Evolutionary conservation across 1,139 yeast species (phyloP), one percentile per base, ranked within the genome.

Genomic region (Geotrichum fermentans): DNA sequence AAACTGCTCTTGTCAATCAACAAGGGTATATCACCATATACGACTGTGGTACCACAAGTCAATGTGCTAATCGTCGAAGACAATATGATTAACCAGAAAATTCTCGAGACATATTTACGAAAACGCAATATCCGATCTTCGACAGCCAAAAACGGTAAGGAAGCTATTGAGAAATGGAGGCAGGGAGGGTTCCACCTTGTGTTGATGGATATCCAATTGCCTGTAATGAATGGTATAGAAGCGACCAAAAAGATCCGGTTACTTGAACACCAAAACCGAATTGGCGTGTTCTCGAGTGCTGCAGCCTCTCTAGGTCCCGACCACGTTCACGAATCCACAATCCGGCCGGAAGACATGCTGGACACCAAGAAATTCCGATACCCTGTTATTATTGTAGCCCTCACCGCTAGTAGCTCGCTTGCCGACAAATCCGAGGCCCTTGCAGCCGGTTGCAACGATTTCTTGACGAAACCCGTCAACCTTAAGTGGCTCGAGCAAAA

Each of bases 371-470:
- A 77, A 14, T 87, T 89, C 68, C 73, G 88, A 55, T 84, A 95
- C 0, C 97, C 98, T 0, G 96, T 92, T 22, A 92, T 92, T 50
- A 90, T 92, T 50, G 98, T 92, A 29, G 98, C 98, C 0, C 71
- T 92, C 47, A 92, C 98, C 1, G 98, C 98, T 0, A 82, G 92
- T 13, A 85, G 94, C 17, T 78, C 94, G 20, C 80, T 84, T n/a
- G 82, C 83, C 26, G 97, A 90, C 67, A 81, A 86, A 63, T 83
- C 88, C 56, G 88, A 87, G 61, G 98, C 98, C 0, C 73, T 92
- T 53, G 85, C 95, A 41, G 97, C 97, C 1, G 98, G 98, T 40
- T 92, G 98, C 68, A 92, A 92, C 63, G 98, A 92, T 66, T 92
- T 84, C 67, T 72, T 92, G 58, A 92, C 97, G n/a, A 92, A 92